phyloP scores from a whole-genome alignment of 495 filamentous ascomycete genomes.

The Pseudoneurospora amorphoporcata region DNA sequence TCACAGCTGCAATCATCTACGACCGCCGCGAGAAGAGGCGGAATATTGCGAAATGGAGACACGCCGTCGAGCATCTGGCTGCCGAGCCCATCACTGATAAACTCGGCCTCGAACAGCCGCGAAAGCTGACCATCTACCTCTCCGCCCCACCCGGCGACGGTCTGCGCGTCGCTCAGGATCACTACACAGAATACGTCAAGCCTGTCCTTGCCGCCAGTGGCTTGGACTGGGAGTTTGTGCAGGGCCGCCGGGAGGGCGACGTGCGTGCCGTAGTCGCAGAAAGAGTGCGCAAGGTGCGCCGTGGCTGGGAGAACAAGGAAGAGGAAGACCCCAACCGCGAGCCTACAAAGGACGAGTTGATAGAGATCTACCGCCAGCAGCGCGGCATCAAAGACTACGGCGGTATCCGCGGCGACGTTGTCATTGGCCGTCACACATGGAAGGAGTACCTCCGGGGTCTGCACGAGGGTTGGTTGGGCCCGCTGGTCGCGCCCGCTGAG shows the following conservation, averaged over 20 bases:
- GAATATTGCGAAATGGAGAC: constrained; percentile 75
- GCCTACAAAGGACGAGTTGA: constrained; percentile 43
- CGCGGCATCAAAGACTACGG: constrained; percentile 58
- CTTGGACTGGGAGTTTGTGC: constrained; percentile 89
- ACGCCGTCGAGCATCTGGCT: constrained; percentile 76
- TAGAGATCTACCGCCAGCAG: constrained; percentile 45
- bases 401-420: constrained; percentile 69
- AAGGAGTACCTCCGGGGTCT: constrained; percentile 92
- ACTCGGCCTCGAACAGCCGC: constrained; percentile 55
- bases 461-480: constrained; percentile 95
- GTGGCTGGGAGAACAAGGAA: constrained; percentile 46
- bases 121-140: constrained; percentile 80
- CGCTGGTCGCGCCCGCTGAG: constrained; percentile 39
- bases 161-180: constrained; percentile 69
- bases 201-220: constrained; percentile 83
- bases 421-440: constrained; percentile 90
- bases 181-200: constrained; percentile 94
- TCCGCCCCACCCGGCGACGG: constrained; percentile 79
- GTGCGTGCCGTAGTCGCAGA: constrained; percentile 74
- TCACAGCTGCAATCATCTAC: constrained; percentile 70
- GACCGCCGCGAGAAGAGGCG: constrained; percentile 82
- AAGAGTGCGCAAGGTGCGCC: constrained; percentile 59
- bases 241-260: constrained; percentile 82
- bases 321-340: constrained; percentile 27
- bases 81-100: constrained; percentile 53